These are phyloP conservation scores for Heteromeles arbutifolia DNA, from an alignment of 306 rosid species.

Conservation along the genomic window DNA sequence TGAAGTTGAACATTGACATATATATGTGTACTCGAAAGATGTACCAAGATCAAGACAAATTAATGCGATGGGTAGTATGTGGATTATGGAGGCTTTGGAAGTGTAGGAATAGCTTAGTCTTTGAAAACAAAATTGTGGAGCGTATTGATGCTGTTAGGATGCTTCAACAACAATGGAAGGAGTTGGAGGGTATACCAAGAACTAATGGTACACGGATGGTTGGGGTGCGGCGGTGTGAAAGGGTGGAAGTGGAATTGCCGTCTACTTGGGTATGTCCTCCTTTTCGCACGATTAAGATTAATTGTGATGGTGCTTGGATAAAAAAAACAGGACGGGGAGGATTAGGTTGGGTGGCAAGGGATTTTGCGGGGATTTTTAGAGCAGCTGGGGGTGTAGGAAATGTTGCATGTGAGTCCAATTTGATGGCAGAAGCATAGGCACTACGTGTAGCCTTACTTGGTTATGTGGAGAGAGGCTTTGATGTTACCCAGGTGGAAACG, in stretches of 20 bases:
- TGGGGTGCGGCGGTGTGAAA: not conserved
- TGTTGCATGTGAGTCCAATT: not conserved
- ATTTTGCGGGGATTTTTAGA: not conserved
- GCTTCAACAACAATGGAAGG: not conserved
- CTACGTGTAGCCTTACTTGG: no score
- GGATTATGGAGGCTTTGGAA: not conserved
- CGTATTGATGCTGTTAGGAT: no score
- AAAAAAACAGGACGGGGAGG: not conserved
- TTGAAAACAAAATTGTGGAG: no score
- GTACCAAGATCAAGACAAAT: no score
- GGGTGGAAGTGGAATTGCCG: no score
- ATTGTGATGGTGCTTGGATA: not conserved
- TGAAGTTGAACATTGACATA: no score
- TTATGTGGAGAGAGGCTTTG: not conserved
- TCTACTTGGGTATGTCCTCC: not conserved
- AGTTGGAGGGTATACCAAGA: no score
- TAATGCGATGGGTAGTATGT: no score
- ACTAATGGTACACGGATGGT: not conserved
- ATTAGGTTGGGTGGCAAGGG: not conserved
- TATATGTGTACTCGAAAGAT: no score
- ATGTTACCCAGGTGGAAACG: not conserved
- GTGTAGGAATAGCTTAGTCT: not conserved
- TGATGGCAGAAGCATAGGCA: not conserved
- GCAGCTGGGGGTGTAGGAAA: not conserved
- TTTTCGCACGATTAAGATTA: not conserved